These are phyloP conservation scores for Candida pini DNA, from an alignment of 805 yeast species.

Conservation along the genomic window DNA sequence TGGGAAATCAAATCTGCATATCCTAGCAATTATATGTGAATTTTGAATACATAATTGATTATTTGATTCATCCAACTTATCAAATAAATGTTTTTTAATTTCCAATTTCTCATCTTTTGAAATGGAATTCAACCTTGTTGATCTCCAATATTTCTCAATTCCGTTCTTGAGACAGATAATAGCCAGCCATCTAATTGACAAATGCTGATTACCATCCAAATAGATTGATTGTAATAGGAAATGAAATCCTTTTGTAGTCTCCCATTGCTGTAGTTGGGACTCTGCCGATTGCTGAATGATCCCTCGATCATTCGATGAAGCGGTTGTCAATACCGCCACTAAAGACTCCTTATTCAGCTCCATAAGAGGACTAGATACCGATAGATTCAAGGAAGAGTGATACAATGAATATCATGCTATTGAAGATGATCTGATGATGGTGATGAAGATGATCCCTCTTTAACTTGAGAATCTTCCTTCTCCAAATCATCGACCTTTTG, in stretches of 20 bases:
- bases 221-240: slow-evolving; percentile 43
- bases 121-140: slow-evolving; percentile 48
- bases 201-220: slow-evolving; percentile 48
- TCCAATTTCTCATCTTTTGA: slow-evolving; percentile 62
- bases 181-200: slow-evolving; percentile 80
- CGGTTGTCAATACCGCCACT: slow-evolving; percentile 38
- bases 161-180: slow-evolving; percentile 87
- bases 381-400: no score
- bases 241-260: slow-evolving; percentile 37
- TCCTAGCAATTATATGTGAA: slow-evolving; percentile 74
- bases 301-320: slow-evolving; percentile 46
- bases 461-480: no score
- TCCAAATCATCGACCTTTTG: no score
- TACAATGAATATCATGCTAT: no score
- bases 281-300: slow-evolving; percentile 61
- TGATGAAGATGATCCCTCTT: no score
- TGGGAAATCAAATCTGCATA: slow-evolving; percentile 83
- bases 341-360: slow-evolving; percentile 24
- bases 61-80: slow-evolving; percentile 59
- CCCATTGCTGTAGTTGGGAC: slow-evolving; percentile 65
- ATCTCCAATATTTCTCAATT: slow-evolving; percentile 78
- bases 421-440: no score
- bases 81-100: slow-evolving; percentile 54
- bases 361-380: no score
- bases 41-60: slow-evolving; percentile 74